Evolutionary conservation across 2,329 filamentous ascomycete genomes (phyloP), one percentile per base, ranked within the genome.

Genomic region (Epichloe sylvatica): DNA sequence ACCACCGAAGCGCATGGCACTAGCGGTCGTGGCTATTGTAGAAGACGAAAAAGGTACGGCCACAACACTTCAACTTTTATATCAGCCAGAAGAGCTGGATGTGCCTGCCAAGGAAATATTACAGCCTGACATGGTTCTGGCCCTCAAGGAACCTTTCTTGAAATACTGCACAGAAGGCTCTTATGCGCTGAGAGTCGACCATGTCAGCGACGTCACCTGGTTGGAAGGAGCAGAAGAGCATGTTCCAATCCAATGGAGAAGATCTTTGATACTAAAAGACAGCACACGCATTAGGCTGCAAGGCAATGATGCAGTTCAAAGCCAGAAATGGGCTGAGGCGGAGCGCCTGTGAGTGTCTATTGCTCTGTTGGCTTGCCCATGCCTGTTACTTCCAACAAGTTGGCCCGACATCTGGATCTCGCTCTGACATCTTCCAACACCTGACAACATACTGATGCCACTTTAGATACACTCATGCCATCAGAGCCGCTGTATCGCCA

Each of bases 61-160:
- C 1, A 47, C 68, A 1, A 8, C 65, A 19, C 54, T 74, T 2
- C 61, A 70, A 50, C 54, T 73, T 0, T 67, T 71, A 50, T 63
- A 73, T 43, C 69, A 72, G 40, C 67, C 66, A 6, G 61, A 64
- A 2, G 67, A 70, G 30, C 51, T 58, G 1, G 51, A 63, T 2
- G 58, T 67, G 0, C 55, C 65, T 3, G 57, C 57, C 0, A 53
- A 64, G 4, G 58, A 70, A 5, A 55, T 68, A 0, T 46, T 77
- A 3, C 51, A 55, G 0, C 48, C 60, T 5, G 61, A 62, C 1
- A 61, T 59, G 12, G 55, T 70, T 0, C 63, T 69, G 11, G 55
- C 78, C 30, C 47, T 80, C 30, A 80, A 78, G 52, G 75, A 79
- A 50, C 75, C 75, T 0, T 79, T 70, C 54, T 67, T 78, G 54